These are phyloP conservation scores for Chaetomium sp. DNA, from an alignment of 2,329 filamentous ascomycete species.

Conservation along the genomic window DNA sequence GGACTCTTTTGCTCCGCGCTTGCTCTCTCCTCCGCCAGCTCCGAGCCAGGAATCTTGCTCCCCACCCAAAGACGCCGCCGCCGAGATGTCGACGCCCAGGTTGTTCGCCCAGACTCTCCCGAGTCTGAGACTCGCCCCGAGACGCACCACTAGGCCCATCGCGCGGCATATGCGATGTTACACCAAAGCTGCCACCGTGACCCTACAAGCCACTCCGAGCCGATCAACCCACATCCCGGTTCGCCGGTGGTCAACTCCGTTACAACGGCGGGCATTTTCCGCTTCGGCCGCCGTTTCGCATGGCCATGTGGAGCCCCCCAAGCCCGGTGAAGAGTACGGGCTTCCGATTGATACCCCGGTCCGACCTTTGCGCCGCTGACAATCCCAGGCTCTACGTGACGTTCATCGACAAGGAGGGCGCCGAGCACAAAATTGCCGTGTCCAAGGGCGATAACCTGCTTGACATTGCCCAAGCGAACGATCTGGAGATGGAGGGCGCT, in stretches of 20 bases:
- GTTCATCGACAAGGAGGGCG: conserved; percentile 89
- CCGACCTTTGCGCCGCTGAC: conserved; percentile 5
- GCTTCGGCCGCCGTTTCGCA: conserved; percentile 64
- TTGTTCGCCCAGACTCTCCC: conserved; percentile 27
- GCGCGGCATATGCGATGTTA: conserved; percentile 29
- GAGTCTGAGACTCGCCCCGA: conserved; percentile 25
- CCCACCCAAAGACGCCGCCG: conserved; percentile 4
- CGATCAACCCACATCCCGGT: conserved; percentile 16
- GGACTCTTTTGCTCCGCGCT: background rate
- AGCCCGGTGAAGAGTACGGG: conserved; percentile 82
- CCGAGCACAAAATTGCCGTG: conserved; percentile 75
- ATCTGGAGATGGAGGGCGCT: conserved; percentile 97
- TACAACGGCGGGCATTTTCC: conserved; percentile 56
- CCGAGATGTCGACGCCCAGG: conserved; percentile 32
- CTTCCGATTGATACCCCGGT: background rate
- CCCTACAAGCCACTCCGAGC: conserved; percentile 14
- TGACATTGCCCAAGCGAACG: conserved; percentile 91
- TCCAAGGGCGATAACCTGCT: conserved; percentile 87
- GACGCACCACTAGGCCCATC: conserved; percentile 22
- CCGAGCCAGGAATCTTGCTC: background rate
- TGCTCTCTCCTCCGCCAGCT: background rate
- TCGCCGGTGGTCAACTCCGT: conserved; percentile 9
- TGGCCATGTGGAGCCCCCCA: conserved; percentile 80
- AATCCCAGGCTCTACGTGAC: conserved; percentile 74
- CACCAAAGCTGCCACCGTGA: conserved; percentile 33